Evolutionary conservation across 2,329 filamentous ascomycete species (phyloP), one percentile per base, ranked within the genome.

Genomic region (Hirsutella rhossiliensis): DNA sequence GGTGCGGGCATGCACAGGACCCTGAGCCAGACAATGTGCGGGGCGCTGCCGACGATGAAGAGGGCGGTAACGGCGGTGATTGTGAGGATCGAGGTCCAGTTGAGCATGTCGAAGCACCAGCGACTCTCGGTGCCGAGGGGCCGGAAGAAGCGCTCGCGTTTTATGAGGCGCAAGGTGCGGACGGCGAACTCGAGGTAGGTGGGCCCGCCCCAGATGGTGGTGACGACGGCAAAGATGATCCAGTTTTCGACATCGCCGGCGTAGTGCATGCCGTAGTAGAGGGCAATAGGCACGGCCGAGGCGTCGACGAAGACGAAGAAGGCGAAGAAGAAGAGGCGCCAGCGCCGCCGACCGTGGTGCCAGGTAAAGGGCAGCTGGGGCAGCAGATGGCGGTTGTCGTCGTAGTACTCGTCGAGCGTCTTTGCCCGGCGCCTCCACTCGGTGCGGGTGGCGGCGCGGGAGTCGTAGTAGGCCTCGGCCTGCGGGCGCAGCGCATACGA

Each of bases 131-230:
- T 67, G 29, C 69, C 69, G n/a, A 72, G 52, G 0, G 72, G 72
- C 2, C 71, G 66, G 54, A 71, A 75, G 42, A 64, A 69, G 43
- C 69, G 65, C 50, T 68, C 64, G 52, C 66, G 66, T 48, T 66
- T 64, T 42, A 73, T 66, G 42, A 75, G 60, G 15, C 72, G 67
- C 45, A 71, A 57, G 1, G 65, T 69, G 11, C 72, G 65, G 40
- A 73, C 58, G 23, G 59, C 70, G 45, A 74, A 74, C 50, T 75
- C 71, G 45, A 74, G 58, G 44, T 73, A 73, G 6, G 72, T 74
- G n/a, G 73, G 67, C 23, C 72, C 63, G 44, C 72, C 72, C 63
- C 72, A 76, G 48, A 75, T 72, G 31, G 71, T 69, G 1, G 72
- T 74, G 38, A 75, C 66, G 43, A 76, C 64, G 49, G 71, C 70